Base-by-base conservation (phyloP, 1,284 basidiomycete species). In the Vanrija sp. region DNA sequence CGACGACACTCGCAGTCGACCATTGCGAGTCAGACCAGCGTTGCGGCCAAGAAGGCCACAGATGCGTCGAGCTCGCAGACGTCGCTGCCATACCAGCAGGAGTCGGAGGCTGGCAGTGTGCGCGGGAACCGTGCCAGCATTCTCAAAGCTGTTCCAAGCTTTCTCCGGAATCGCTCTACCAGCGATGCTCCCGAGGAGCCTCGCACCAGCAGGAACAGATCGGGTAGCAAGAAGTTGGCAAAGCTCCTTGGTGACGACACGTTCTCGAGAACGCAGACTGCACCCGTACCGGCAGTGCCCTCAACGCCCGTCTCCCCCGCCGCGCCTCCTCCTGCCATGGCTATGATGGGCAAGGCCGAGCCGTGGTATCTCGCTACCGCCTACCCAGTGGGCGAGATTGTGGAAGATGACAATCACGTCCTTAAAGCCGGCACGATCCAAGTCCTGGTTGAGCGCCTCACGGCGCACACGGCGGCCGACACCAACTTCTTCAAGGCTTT, bases 401-500 rank as follows among this genome's bases (percentile, higher is more conserved):
- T 90, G 60, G 84, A 96, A 65, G 89, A 92, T 65, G 82, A 86
- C 5, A 90, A 92, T 68, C 86, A 87, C 39, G 80, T 83, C 55
- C 87, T 98, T 54, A 85, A 88, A 54, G 95, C 89, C 23, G 95
- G 92, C 1, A 94, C 93, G 1, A 80, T 95, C 12, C 78, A 83
- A 15, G 91, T 91, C 3, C 79, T 98, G 8, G 85, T 98, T 5
- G 92, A 93, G 68, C 84, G 91, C 6, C 78, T 98, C 55, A 98
- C 95, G 2, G 86, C 89, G 34, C 95, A 98, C 73, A 89, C 91
- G 61, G 83, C 85, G 68, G 83, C 51, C 58, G 72, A 72, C 52
- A 69, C 65, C 18, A 83, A 85, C 6, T 98, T 91, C 78, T 89
- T 86, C 72, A 88, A 89, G 72, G 88, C 93, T 1, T 99, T 98